Conservation (phyloP, 495 filamentous ascomycete species). For the Aspergillus baeticus region DNA sequence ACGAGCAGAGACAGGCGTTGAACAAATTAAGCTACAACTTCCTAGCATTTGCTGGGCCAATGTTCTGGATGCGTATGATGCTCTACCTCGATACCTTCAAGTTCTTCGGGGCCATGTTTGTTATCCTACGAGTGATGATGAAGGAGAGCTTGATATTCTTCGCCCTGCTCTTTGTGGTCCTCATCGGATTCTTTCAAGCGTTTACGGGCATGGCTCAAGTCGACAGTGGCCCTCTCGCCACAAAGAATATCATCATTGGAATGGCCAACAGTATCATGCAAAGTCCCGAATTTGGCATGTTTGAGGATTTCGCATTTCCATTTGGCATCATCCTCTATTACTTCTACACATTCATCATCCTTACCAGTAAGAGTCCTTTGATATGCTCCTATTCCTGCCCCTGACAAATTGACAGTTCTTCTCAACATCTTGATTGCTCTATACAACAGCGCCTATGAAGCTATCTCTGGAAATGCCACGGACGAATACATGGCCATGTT, state of each 20-base stretch:
- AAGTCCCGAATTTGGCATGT: slow-evolving; percentile 85
- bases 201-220: slow-evolving; percentile 92
- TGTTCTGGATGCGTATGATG: slow-evolving; percentile 95
- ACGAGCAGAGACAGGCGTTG: slow-evolving; percentile 57
- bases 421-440: slow-evolving; percentile 94
- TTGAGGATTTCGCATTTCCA: slow-evolving; percentile 73
- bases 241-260: slow-evolving; percentile 74
- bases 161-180: slow-evolving; percentile 80
- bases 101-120: slow-evolving; percentile 97
- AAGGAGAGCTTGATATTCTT: slow-evolving; percentile 98
- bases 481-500: slow-evolving; percentile 94
- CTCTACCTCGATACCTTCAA: slow-evolving; percentile 91
- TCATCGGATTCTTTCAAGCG: slow-evolving; percentile 89
- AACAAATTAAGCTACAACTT: slow-evolving; percentile 91
- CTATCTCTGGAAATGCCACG: slow-evolving; percentile 90
- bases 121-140: slow-evolving; percentile 99
- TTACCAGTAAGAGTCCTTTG: slow-evolving; percentile 55
- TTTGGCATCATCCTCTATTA: slow-evolving; percentile 93
- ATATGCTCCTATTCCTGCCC: background rate
- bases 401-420: slow-evolving; percentile 54
- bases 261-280: slow-evolving; percentile 92
- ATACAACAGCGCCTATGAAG: slow-evolving; percentile 94
- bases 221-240: slow-evolving; percentile 61
- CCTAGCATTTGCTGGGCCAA: slow-evolving; percentile 82
- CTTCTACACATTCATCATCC: slow-evolving; percentile 94